These are phyloP conservation scores for Drosera spatulata DNA, from an alignment of 179 eudicot genomes.

Conservation along the genomic window DNA sequence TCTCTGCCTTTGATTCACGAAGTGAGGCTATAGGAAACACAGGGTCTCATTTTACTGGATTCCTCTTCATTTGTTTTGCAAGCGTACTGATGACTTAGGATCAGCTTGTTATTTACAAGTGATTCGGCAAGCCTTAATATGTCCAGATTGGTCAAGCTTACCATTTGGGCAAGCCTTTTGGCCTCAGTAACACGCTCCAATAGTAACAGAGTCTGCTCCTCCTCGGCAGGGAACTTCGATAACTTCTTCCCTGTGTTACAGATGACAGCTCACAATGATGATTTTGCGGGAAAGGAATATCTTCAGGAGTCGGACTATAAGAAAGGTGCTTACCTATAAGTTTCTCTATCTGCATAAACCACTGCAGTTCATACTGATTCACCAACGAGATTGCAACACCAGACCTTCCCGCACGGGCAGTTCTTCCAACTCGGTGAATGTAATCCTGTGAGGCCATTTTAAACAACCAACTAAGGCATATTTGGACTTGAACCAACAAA, in stretches of 20 bases:
- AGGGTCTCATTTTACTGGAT: too few relatives aligned
- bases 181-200: slow-evolving; percentile 79
- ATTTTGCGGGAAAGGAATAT: too few relatives aligned
- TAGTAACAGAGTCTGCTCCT: slow-evolving; percentile 60
- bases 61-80: too few relatives aligned
- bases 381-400: slow-evolving; percentile 81
- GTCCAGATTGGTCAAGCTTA: too few relatives aligned
- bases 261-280: neutral
- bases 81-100: too few relatives aligned
- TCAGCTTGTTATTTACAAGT: too few relatives aligned
- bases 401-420: slow-evolving; percentile 94
- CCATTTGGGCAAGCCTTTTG: slow-evolving; percentile 47
- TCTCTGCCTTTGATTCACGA: too few relatives aligned
- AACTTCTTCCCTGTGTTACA: slow-evolving; percentile 50
- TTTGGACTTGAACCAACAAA: neutral
- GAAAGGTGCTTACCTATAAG: slow-evolving; percentile 44
- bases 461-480: neutral
- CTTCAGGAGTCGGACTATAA: neutral
- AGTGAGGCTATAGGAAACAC: too few relatives aligned
- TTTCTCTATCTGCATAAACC: slow-evolving; percentile 72
- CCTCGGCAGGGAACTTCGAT: slow-evolving; percentile 46
- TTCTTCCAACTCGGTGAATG: slow-evolving; percentile 96
- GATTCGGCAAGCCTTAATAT: too few relatives aligned
- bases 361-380: slow-evolving; percentile 72
- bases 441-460: slow-evolving; percentile 41